These are phyloP conservation scores for Mrakia hoshinonis DNA, from an alignment of 768 basidiomycete genomes.

Conservation along the genomic window DNA sequence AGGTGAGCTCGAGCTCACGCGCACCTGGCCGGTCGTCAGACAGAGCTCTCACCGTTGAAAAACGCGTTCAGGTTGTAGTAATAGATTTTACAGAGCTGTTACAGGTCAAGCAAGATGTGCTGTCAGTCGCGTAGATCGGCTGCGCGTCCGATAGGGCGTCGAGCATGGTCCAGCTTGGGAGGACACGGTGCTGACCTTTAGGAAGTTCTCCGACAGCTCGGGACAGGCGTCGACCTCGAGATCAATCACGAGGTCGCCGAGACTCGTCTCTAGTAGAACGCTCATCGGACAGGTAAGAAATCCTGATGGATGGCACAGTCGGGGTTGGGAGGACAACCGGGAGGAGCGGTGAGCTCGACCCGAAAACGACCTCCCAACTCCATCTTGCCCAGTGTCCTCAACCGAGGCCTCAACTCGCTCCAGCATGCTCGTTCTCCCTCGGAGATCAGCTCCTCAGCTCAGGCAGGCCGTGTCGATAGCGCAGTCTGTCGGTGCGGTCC, in stretches of 20 bases:
- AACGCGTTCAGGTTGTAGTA: conserved; percentile 96
- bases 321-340: neutral
- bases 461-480: neutral
- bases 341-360: neutral
- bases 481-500: neutral
- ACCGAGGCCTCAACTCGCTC: neutral
- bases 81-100: conserved; percentile 76
- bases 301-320: neutral
- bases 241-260: conserved; percentile 95
- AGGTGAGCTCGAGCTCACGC: neutral
- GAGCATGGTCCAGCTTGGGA: too few species aligned
- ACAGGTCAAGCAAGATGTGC: neutral
- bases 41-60: conserved; percentile 72
- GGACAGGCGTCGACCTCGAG: conserved; percentile 86
- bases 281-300: conserved; percentile 54
- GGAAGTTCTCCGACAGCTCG: conserved; percentile 84
- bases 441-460: conserved; percentile 8
- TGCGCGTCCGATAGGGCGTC: too few species aligned
- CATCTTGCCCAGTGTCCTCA: neutral
- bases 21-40: neutral
- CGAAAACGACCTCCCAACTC: too few species aligned
- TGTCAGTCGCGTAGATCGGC: too few species aligned
- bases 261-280: conserved; percentile 88
- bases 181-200: conserved; percentile 48
- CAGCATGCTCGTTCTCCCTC: neutral